Evolutionary conservation across 2,329 filamentous ascomycete genomes (phyloP).

Genomic region (Paecilomyces sp.): DNA sequence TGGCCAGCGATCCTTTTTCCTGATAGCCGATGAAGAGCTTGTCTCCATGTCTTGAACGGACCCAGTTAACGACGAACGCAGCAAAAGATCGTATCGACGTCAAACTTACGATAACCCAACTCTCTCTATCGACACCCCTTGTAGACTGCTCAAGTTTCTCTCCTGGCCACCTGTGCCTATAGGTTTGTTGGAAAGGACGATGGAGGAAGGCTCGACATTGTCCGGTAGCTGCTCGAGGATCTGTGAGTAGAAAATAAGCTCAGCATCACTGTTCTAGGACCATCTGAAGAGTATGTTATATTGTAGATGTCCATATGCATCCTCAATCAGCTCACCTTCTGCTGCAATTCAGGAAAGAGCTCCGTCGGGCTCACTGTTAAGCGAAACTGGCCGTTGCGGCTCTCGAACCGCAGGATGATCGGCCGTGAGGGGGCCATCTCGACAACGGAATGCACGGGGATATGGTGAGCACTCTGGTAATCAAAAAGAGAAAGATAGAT

Average conservation of each 20-base stretch:
- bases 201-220: constrained; percentile 46
- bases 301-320: neutral
- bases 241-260: constrained; percentile 21
- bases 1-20: constrained; percentile 46
- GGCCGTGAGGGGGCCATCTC: constrained; percentile 32
- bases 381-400: constrained; percentile 87
- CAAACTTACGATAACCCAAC: constrained; percentile 49
- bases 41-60: constrained; percentile 66
- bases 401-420: constrained; percentile 82
- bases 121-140: constrained; percentile 49
- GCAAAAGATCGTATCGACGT: neutral
- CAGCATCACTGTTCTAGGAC: neutral
- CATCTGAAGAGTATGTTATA: neutral
- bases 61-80: neutral
- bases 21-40: constrained; percentile 81
- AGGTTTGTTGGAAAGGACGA: constrained; percentile 54
- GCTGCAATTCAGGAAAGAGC: constrained; percentile 57
- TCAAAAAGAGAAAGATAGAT: neutral
- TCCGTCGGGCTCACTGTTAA: constrained; percentile 68
- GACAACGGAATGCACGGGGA: neutral
- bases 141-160: constrained; percentile 44
- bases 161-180: constrained; percentile 51
- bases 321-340: constrained; percentile 27
- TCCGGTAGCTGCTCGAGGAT: constrained; percentile 55
- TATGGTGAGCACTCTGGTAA: neutral